These are phyloP conservation scores for Hymenotorrendiella dingleyae DNA, from an alignment of 2,329 filamentous ascomycete species.

Conservation along the genomic window DNA sequence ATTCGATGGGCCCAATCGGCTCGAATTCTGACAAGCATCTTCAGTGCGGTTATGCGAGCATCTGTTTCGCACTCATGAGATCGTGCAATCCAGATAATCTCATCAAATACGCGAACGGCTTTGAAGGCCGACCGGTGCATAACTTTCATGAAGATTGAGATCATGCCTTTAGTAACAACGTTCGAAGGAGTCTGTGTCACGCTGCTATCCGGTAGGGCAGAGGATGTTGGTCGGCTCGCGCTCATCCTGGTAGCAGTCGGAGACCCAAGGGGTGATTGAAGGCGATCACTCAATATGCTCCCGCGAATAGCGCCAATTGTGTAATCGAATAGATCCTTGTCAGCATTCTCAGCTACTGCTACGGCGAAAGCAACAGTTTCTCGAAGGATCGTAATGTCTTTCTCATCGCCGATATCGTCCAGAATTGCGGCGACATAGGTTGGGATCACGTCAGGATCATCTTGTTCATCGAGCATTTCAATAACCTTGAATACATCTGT, in stretches of 20 bases:
- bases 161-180: slow-evolving; percentile 64
- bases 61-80: slow-evolving; percentile 56
- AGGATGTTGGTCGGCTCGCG: slow-evolving; percentile 14
- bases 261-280: slow-evolving; percentile 36
- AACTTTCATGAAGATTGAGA: slow-evolving; percentile 69
- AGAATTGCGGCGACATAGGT: slow-evolving; percentile 58
- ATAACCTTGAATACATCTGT: slow-evolving; percentile 43
- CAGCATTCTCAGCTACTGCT: slow-evolving; percentile 55
- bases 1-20: slow-evolving; percentile 76
- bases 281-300: slow-evolving; percentile 44
- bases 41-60: slow-evolving; percentile 68
- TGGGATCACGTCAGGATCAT: slow-evolving; percentile 50
- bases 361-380: slow-evolving; percentile 60
- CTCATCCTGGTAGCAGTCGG: slow-evolving; percentile 22
- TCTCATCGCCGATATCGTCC: slow-evolving; percentile 54
- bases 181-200: slow-evolving; percentile 53
- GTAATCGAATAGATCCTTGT: slow-evolving; percentile 52
- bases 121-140: slow-evolving; percentile 63
- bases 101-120: slow-evolving; percentile 54
- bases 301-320: slow-evolving; percentile 47
- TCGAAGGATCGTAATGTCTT: slow-evolving; percentile 58
- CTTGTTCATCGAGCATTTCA: slow-evolving; percentile 47
- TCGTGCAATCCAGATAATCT: slow-evolving; percentile 58
- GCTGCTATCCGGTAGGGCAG: slow-evolving; percentile 4
- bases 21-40: slow-evolving; percentile 73